Evolutionary conservation across 495 filamentous ascomycete genomes (phyloP).

Genomic region (Collariella sp.): DNA sequence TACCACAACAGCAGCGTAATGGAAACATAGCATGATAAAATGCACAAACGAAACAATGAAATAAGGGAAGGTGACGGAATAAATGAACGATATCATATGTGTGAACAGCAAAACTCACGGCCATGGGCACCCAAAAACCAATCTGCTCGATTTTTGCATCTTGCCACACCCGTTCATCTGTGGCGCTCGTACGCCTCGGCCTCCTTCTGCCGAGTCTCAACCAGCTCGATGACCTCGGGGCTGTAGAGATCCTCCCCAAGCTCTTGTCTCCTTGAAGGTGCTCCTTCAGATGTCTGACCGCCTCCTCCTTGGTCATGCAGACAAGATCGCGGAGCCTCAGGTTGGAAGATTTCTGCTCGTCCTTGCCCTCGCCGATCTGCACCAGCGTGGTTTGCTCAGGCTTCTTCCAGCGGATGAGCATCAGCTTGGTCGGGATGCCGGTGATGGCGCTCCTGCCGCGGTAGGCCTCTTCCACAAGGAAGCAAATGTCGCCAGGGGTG

Average conservation of each 20-base stretch:
- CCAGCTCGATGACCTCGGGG: conserved; percentile 49
- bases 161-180: conserved; percentile 7
- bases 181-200: conserved; percentile 34
- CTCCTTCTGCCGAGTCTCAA: conserved; percentile 55
- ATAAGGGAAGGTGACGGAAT: neutral
- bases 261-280: conserved; percentile 62
- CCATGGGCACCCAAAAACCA: neutral
- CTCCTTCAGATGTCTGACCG: conserved; percentile 67
- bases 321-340: conserved; percentile 66
- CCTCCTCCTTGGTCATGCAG: conserved; percentile 95
- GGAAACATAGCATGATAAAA: neutral
- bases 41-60: neutral
- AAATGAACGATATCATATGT: neutral
- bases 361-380: conserved; percentile 45
- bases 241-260: conserved; percentile 69
- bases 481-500: conserved; percentile 70
- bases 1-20: neutral
- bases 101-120: neutral
- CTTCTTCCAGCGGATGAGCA: conserved; percentile 67
- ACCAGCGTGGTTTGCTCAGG: conserved; percentile 34
- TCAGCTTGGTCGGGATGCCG: conserved; percentile 66
- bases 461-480: conserved; percentile 83
- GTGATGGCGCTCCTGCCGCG: conserved; percentile 75
- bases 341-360: conserved; percentile 62
- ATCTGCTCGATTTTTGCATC: neutral